Conservation (phyloP, 805 yeast species). For the Metschnikowia matae region DNA sequence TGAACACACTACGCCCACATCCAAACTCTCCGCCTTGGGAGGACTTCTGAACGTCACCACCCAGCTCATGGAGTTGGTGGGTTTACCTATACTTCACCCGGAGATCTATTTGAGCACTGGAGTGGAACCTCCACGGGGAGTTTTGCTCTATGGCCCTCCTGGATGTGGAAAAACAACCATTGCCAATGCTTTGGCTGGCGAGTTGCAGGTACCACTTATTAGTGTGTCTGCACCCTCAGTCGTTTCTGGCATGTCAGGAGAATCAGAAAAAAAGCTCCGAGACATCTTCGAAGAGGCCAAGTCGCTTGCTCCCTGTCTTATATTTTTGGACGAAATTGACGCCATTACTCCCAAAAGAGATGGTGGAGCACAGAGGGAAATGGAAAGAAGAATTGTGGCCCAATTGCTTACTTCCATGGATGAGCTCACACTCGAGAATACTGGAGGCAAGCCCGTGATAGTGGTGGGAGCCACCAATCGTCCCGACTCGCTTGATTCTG, state of each 20-base stretch:
- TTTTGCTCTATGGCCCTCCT: constrained; percentile 94
- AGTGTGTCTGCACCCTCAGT: constrained; percentile 92
- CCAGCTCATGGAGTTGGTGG: constrained; percentile 85
- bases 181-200: constrained; percentile 95
- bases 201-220: constrained; percentile 87
- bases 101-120: constrained; percentile 86
- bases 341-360: constrained; percentile 98
- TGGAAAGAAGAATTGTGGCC: constrained; percentile 96
- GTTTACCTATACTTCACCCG: constrained; percentile 89
- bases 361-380: constrained; percentile 91
- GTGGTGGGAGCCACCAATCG: constrained; percentile 95
- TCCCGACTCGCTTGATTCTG: constrained; percentile 93
- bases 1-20: constrained; percentile 66
- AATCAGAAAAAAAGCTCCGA: constrained; percentile 88
- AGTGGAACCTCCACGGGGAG: constrained; percentile 93
- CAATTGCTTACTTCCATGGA: constrained; percentile 94
- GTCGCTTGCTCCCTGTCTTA: constrained; percentile 81
- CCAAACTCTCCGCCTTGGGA: constrained; percentile 72
- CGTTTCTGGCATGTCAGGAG: constrained; percentile 99
- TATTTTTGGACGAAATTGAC: constrained; percentile 95
- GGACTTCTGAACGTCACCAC: constrained; percentile 85
- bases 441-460: constrained; percentile 89
- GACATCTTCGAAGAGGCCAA: constrained; percentile 94
- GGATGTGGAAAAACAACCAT: constrained; percentile 98
- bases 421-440: constrained; percentile 80